Evolutionary conservation across 305 asterid genomes (phyloP), one percentile per base, ranked within the genome.

Genomic region (Rubia tinctorum): DNA sequence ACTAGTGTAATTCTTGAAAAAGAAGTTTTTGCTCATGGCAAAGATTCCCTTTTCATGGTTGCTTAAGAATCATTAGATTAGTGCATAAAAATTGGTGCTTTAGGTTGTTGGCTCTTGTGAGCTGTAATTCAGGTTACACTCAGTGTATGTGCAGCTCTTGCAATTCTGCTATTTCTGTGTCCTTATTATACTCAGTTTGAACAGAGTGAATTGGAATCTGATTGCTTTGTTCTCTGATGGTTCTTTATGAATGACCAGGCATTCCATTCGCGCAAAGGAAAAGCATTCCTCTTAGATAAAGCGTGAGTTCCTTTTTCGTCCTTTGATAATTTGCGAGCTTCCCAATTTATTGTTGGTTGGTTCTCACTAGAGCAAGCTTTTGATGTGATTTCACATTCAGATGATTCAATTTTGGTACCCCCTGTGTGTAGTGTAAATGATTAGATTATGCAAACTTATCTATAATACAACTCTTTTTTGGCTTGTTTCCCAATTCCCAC

Each of bases 221-320:
- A 7, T 64, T 62, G 40, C 56, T 61, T 66, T 73, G 23, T 0
- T 66, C 42, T 59, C 51, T 72, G 40, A 80, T 73, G 77, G 70
- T 59, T 78, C 62, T 61, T 58, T 75, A 60, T 71, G 27, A 65
- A 76, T 79, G 76, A 65, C 63, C 90, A 92, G 98, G 76, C 81
- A 66, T 90, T 90, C 73, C 96, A 85, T 75, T 76, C 91, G 80
- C 93, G 86, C 74, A 81, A 89, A 74, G 96, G 98, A 78, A 92
- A 91, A 83, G 98, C 98, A 0, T 91, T 85, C 83, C 88, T 92
- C 72, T 89, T 90, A 81, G 89, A 79, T 72, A 88, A 80, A 18
- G 91, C 80, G 97, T 92, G 75, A 90, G 97, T 81, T 71, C 49
- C 71, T 71, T 66, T 10, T 9, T 42, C 56, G 22, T 78, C 53